Base-by-base conservation (phyloP, 2,329 filamentous ascomycete species). In the Pseudogymnoascus sp. region DNA sequence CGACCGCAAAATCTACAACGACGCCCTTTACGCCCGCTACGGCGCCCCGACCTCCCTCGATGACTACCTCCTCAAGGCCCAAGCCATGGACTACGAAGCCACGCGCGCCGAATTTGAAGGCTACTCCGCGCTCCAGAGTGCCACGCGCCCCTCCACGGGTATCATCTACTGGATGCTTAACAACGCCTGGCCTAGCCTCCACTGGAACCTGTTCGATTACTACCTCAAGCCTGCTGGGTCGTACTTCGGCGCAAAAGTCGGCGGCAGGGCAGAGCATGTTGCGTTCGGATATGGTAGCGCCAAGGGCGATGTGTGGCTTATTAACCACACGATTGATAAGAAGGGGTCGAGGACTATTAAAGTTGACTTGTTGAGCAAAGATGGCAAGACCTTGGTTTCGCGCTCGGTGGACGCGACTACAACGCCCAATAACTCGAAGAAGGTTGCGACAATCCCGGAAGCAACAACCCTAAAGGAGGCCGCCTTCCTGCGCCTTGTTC, bases 91-190 rank as follows among this genome's bases (percentile, higher is more conserved):
- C 69, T 88, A 86, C 67, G 85, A 88, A 72, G 84, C 84, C 1
- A 86, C 82, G 0, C 76, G 84, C 1, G 76, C 83, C 0, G 75
- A 86, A 66, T 84, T 83, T 63, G 85, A 88, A 69, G 83, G 74
- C 0, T 87, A 80, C 68, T 75, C 78, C 0, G 74, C 79, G 2
- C 74, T 77, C 0, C 85, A 83, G 78, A 81, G 70, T 65, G 76
- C 75, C 1, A 70, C 74, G 0, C 74, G 80, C 2, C 81, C 83
- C 0, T 83, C 84, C 0, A 87, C 84, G 0, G 85, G 85, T 0
- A 59, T 83, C 59, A 80, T 88, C 14, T 88, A 88, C 73, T 88
- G 85, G 85, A 87, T 88, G 84, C 71, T 87, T 62, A 86, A 86
- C 66, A 80, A 80, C 53, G 85, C 84, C 0, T 88, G 84, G 84